Evolutionary conservation across 768 basidiomycete genomes (phyloP), one percentile per base, ranked within the genome.

Genomic region (Tricholoma terreum): DNA sequence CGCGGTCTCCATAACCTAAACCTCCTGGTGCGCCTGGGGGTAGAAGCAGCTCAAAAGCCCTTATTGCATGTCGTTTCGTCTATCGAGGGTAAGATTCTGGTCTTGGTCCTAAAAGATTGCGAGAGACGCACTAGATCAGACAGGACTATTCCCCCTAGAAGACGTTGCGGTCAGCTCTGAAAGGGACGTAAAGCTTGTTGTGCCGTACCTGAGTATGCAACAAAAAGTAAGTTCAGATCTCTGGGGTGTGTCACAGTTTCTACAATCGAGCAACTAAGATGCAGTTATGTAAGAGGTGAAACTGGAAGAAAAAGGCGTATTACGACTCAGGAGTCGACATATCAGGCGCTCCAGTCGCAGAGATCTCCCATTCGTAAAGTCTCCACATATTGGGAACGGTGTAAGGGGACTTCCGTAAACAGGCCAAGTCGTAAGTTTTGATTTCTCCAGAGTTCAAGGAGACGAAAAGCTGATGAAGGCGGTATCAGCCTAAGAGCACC

Each of bases 11-110:
- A 68, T 88, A 89, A 10, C 85, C 85, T 21, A 75, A 72, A 3
- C 91, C 91, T 52, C 92, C 92, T 3, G 90, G 89, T 6, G 92
- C 90, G 34, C 93, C 92, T 4, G 92, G 89, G 19, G 87, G 83
- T 5, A 93, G 65, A 5, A 83, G 71, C 49, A 89, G 74, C 67
- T 91, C 89, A 66, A 86, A 94, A 9, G 79, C 82, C 40, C 84
- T 79, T 11, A 84, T 60, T 2, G 80, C 80, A 48, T 73, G 78
- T 22, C 76, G 78, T 71, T 83, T 77, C 60, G 75, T 71, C 77
- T 82, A 54, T 58, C 19, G 45, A 50, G 34, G 42, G 24, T 64
- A 48, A 51, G 19, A 31, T 42, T 48, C 40, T 33, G 43, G 38
- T 15, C 53, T 50, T 35, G 19, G 17, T 12, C n/a, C 19, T 17